These are phyloP conservation scores for Grigorovia yakushimaensis DNA, from an alignment of 805 yeast species.

Conservation along the genomic window DNA sequence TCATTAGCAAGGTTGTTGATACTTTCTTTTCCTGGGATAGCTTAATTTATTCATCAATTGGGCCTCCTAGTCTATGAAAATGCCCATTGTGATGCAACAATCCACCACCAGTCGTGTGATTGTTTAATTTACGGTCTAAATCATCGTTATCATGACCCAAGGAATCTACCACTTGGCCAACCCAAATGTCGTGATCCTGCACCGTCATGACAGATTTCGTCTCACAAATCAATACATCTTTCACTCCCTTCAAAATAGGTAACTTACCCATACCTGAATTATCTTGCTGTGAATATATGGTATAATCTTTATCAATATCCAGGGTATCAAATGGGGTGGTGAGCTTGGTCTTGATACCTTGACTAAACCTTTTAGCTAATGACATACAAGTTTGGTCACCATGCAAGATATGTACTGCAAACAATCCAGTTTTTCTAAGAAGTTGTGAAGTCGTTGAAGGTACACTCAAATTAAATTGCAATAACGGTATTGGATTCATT, in stretches of 20 bases:
- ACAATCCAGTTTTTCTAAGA: constrained; percentile 44
- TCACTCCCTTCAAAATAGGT: constrained; percentile 51
- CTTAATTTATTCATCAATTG: background rate
- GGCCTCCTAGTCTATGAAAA: constrained; percentile 43
- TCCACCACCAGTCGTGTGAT: constrained; percentile 43
- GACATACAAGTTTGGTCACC: constrained; percentile 47
- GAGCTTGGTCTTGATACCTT: constrained; percentile 26
- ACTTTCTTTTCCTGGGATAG: too few species aligned
- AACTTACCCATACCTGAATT: constrained; percentile 11
- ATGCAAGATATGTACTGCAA: constrained; percentile 70
- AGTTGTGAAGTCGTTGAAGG: constrained; percentile 74
- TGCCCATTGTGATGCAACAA: constrained; percentile 52
- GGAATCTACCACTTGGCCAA: constrained; percentile 63
- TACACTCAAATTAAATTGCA: constrained; percentile 77
- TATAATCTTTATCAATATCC: constrained; percentile 25
- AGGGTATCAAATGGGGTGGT: constrained; percentile 48
- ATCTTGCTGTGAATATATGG: background rate
- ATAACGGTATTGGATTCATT: constrained; percentile 62
- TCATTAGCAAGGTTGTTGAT: too few species aligned
- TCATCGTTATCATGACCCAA: constrained; percentile 8
- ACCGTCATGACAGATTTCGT: constrained; percentile 44
- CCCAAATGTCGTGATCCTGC: constrained; percentile 87
- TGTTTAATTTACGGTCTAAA: too few species aligned
- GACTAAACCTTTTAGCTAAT: constrained; percentile 60
- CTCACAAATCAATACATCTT: constrained; percentile 53